phyloP scores from a whole-genome alignment of 257 asterid species.

The Scutellaria baicalensis region DNA sequence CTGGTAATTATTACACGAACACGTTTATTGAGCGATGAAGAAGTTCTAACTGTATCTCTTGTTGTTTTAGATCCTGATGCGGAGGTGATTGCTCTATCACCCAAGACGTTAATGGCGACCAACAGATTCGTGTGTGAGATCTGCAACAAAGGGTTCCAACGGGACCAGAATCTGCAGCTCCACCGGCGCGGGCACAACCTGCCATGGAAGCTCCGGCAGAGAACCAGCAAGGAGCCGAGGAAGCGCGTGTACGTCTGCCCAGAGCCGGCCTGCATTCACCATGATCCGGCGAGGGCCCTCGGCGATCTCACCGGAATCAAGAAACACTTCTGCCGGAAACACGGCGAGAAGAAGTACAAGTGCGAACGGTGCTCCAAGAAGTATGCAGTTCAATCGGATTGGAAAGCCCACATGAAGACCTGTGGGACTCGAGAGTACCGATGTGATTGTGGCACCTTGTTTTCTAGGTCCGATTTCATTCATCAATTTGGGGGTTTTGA shows the following conservation, averaged over 20 bases:
- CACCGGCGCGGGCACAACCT: slow-evolving; percentile 90
- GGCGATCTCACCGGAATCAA: slow-evolving; percentile 94
- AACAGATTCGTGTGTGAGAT: slow-evolving; percentile 85
- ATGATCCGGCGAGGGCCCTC: slow-evolving; percentile 75
- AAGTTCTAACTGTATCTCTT: no score
- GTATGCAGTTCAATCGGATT: slow-evolving; percentile 81
- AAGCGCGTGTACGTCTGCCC: slow-evolving; percentile 91
- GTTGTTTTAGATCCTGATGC: slow-evolving; percentile 71
- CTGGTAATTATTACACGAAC: slow-evolving; percentile 41
- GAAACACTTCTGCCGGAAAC: slow-evolving; percentile 85
- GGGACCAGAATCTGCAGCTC: slow-evolving; percentile 91
- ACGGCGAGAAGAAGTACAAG: slow-evolving; percentile 80
- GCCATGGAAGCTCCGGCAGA: slow-evolving; percentile 90
- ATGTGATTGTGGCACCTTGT: slow-evolving; percentile 89
- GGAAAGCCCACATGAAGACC: slow-evolving; percentile 94
- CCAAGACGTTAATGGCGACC: slow-evolving; percentile 64
- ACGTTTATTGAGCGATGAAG: no score
- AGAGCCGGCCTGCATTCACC: slow-evolving; percentile 61
- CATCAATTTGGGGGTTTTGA: no score
- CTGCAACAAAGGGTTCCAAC: slow-evolving; percentile 89
- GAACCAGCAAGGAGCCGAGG: slow-evolving; percentile 45
- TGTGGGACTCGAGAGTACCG: slow-evolving; percentile 90
- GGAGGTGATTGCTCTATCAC: slow-evolving; percentile 81
- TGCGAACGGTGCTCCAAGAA: slow-evolving; percentile 85
- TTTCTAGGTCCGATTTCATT: slow-evolving; percentile 52